Conservation (phyloP, 2,329 filamentous ascomycete genomes). For the Apiospora pterosperma region DNA sequence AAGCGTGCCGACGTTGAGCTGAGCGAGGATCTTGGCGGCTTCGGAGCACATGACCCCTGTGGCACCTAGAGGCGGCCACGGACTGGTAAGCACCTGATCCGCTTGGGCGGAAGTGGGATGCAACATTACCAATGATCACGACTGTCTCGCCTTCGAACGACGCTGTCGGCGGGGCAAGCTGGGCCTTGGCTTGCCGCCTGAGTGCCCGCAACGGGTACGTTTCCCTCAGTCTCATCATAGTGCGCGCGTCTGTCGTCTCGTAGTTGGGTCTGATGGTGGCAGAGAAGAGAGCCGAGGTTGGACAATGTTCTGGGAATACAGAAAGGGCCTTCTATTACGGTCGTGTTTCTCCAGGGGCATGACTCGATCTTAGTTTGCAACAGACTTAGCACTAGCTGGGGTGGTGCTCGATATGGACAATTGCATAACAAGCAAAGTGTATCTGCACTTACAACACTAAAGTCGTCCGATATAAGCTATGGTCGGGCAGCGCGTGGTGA, state of each 20-base stretch:
- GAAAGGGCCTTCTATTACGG: neutral
- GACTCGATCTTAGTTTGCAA: neutral
- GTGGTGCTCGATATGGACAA: too few relatives aligned
- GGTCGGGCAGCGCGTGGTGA: neutral
- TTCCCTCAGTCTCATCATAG: neutral
- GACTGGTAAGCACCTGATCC: neutral
- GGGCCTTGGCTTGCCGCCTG: neutral
- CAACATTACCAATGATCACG: neutral
- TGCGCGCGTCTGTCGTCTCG: too few relatives aligned
- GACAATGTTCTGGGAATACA: neutral
- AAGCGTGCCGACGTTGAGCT: neutral
- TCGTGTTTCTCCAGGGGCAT: neutral
- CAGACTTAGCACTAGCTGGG: neutral
- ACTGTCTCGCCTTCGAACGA: neutral
- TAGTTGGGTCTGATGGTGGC: neutral
- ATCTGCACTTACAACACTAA: neutral
- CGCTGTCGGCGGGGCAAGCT: neutral
- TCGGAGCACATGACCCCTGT: neutral
- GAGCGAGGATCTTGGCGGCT: neutral
- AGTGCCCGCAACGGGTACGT: neutral
- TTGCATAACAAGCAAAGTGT: too few relatives aligned
- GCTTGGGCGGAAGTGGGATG: neutral
- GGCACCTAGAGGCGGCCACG: neutral
- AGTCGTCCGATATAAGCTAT: neutral
- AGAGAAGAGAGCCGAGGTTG: neutral